Percentiles rank a stretch among this genome's conserved stretches.
Evolutionary conservation across 1,284 basidiomycete species (phyloP).

Genomic region (Heterobasidion annosum): DNA sequence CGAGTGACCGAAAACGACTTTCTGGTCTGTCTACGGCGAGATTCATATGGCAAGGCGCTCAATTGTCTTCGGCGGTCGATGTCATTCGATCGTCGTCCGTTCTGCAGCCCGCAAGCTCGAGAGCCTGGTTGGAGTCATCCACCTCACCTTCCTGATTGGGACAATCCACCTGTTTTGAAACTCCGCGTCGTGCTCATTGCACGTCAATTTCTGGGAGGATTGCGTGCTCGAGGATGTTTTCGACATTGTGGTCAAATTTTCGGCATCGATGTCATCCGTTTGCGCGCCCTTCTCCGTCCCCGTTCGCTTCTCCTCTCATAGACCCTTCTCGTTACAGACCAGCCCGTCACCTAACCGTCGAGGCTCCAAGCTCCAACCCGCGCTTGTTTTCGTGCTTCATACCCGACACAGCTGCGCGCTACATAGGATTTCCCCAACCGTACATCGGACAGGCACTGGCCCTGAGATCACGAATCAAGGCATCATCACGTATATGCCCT

Average conservation of each 20-base stretch:
- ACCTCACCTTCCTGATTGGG: neutral
- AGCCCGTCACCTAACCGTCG: no score
- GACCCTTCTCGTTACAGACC: neutral
- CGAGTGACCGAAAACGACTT: no score
- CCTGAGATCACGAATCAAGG: neutral
- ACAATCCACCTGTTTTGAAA: neutral
- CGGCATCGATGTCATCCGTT: neutral
- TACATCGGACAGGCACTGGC: neutral
- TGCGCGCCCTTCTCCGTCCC: neutral
- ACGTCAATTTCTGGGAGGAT: neutral
- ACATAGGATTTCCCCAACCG: neutral
- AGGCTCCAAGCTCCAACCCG: no score
- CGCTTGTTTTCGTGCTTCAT: constrained; percentile 2
- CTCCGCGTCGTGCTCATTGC: neutral
- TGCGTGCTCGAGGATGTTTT: neutral
- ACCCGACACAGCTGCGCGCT: neutral
- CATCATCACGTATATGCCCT: neutral
- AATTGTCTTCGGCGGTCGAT: no score
- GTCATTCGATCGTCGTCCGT: no score
- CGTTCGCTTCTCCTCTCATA: neutral
- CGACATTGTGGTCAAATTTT: neutral
- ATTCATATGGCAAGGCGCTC: no score
- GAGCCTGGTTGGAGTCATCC: no score
- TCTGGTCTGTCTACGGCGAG: no score
- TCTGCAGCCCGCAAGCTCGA: no score